Evolutionary conservation across 1,284 basidiomycete species (phyloP).

Genomic region (Laetiporus sulphureus): DNA sequence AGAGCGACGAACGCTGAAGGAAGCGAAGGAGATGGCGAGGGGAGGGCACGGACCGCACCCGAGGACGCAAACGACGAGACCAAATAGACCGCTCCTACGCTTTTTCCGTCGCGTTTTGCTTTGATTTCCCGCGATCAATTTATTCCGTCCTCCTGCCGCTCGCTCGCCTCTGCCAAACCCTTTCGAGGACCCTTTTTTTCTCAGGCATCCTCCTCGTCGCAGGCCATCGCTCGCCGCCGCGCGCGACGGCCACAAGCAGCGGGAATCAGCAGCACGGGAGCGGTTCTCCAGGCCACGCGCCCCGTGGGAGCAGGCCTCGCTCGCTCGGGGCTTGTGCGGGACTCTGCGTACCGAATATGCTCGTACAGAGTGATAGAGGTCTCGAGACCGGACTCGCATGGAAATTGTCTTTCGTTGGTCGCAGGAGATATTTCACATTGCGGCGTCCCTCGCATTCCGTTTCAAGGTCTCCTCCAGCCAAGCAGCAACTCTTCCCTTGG

Average conservation of each 20-base stretch:
- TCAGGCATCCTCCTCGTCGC: neutral
- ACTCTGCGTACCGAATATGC: no score
- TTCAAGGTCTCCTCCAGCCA: neutral
- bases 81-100: conserved; percentile 17
- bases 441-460: conserved; percentile 5
- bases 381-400: neutral
- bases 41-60: conserved; percentile 20
- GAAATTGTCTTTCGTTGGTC: neutral
- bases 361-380: neutral
- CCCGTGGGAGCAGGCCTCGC: no score
- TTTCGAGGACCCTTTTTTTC: conserved; percentile 1
- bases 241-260: neutral
- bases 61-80: conserved; percentile 9
- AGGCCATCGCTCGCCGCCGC: neutral
- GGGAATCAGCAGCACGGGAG: no score
- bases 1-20: conserved; percentile 13
- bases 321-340: no score
- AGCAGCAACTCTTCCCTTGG: neutral
- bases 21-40: conserved; percentile 14
- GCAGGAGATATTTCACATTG: conserved; percentile 4
- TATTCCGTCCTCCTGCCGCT: conserved; percentile 9
- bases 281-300: no score
- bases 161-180: conserved; percentile 5
- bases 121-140: conserved; percentile 14
- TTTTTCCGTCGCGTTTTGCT: conserved; percentile 18